Evolutionary conservation across 2,329 filamentous ascomycete species (phyloP), one percentile per base, ranked within the genome.

Genomic region (Cryphonectria naterciae): DNA sequence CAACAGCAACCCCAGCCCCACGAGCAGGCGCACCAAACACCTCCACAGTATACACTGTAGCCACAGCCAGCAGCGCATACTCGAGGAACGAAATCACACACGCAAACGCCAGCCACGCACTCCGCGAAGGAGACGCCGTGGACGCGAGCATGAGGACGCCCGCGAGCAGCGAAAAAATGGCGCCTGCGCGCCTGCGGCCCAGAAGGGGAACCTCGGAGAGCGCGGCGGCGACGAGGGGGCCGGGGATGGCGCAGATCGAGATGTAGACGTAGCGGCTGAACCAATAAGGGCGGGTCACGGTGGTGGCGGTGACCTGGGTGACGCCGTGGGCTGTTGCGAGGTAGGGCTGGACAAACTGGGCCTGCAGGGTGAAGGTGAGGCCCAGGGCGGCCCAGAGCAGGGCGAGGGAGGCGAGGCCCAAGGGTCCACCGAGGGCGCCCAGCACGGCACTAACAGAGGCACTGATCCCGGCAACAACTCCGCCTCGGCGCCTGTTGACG

Each of bases 191-290:
- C 39, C 54, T 28, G 39, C 66, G 66, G 37, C 66, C 66, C 22
- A 68, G 66, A 4, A 49, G 6, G 4, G 22, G 37, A 10, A 13
- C 25, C 37, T 60, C 66, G 37, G 39, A 19, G 25, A 61, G 66
- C 2, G 13, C 37, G 6, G 32, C 28, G 11, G 66, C 52, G 17
- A 22, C 35, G 6, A 61, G 54, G 2, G 66, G 66, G 52, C 66
- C 66, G 2, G 66, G 66, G 17, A 68, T 35, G 37, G 52, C 66
- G 66, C 66, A 61, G 54, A 68, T 56, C 10, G 65, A 56, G 10
- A 67, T 37, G 52, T 67, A 67, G 35, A 67, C 49, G 32, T 67
- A 25, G 28, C 52, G 65, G 65, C 65, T 67, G 35, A 58, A 67
- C 49, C 49, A 60, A 52, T 67, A 67, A 4, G 65, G 65, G 22